phyloP scores from a whole-genome alignment of 2,329 filamentous ascomycete genomes.

The Trichoderma atrobrunneum region DNA sequence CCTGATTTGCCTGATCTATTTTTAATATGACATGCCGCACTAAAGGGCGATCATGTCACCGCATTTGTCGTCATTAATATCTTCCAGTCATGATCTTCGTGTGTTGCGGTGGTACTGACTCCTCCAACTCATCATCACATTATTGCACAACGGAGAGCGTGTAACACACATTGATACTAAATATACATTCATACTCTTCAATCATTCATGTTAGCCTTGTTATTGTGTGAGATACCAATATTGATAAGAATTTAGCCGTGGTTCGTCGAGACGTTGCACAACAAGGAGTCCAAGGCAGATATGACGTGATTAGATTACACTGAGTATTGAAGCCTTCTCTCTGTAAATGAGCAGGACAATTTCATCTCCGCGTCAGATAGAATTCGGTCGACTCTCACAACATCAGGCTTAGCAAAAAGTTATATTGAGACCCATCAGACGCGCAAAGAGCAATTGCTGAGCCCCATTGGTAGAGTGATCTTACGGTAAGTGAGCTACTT shows the following conservation, averaged over 20 bases:
- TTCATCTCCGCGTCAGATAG: background rate
- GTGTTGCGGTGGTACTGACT: background rate
- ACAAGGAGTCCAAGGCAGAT: background rate
- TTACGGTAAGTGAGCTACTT: background rate
- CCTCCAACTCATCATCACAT: background rate
- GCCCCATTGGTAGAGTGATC: background rate
- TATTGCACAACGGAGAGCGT: background rate
- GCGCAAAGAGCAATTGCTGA: background rate
- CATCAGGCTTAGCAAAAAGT: background rate
- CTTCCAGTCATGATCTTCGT: background rate
- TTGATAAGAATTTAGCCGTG: background rate
- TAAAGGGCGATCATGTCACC: background rate
- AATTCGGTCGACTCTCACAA: background rate
- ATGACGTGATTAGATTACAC: background rate
- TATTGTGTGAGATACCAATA: background rate
- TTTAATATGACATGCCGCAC: background rate
- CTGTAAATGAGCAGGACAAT: background rate
- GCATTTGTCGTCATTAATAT: background rate
- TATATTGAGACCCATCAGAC: background rate
- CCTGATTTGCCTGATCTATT: background rate
- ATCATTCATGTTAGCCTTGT: background rate
- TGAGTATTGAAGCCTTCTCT: background rate
- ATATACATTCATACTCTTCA: background rate
- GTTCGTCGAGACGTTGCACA: background rate
- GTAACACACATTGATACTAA: background rate